Evolutionary conservation across 148 eudicot genomes (phyloP), one percentile per base, ranked within the genome.

Genomic region (Chenopodium berlandieri): DNA sequence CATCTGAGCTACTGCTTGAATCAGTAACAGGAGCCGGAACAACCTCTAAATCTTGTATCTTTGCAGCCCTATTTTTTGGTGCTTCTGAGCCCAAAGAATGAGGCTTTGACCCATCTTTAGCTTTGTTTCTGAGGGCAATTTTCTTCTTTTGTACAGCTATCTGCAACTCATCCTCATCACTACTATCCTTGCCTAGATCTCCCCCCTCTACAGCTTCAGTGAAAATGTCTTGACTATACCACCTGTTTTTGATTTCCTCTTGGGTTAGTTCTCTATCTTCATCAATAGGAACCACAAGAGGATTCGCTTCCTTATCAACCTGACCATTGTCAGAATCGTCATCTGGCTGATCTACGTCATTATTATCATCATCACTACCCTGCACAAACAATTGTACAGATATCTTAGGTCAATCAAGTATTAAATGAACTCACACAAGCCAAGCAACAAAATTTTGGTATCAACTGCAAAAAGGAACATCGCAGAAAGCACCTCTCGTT

Each of bases 11-110:
- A 54, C 93, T 97, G 52, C 92, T 90, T 23, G 98, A 92, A 82
- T 90, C 97, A 44, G 97, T 89, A 12, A 77, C 86, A 3, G 93
- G 94, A 74, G 97, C 97, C 3, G 98, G 94, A 52, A 95, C 98
- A 54, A 95, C 89, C 89, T 95, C 97, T 84, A 93, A 88, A 66
- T 93, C 94, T 9, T 85, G 89, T 20, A 80, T 58, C 84, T 80
- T 88, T 4, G 89, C 79, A 56, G 88, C 73, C 85, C 87, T 82
- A 30, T 79, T 82, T 64, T 75, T 23, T 47, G 83, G 67, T 75
- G 30, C 22, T n/a, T 76, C 76, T 72, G 23, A 0, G 58, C 52
- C 73, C 50, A 34, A 27, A 73, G 78, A 30, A 23, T 79, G 40
- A 9, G 30, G 54, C 46, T 76, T 16, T 34, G 67, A 68, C 30